Evolutionary conservation across 2,329 filamentous ascomycete genomes (phyloP).

Genomic region (Acarospora socialis): DNA sequence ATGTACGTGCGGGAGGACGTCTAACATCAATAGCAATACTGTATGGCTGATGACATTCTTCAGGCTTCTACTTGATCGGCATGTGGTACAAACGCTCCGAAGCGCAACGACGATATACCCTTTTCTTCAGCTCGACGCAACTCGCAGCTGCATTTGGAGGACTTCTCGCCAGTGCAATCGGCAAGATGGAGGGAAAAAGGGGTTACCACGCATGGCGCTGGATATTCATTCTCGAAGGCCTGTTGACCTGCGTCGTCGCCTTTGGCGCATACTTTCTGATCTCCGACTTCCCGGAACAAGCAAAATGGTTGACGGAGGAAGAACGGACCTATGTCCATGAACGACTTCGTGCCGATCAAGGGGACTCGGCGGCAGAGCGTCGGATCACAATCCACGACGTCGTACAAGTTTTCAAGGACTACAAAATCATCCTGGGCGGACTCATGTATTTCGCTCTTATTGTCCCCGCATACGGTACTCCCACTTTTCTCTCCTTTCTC

Average conservation of each 20-base stretch:
- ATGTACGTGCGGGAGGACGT: conserved; percentile 28
- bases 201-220: conserved; percentile 44
- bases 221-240: conserved; percentile 48
- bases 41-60: neutral
- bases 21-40: conserved; percentile 2
- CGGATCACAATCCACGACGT: conserved; percentile 47
- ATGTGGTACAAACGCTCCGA: conserved; percentile 86
- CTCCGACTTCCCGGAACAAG: conserved; percentile 60
- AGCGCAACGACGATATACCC: conserved; percentile 79
- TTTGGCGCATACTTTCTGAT: conserved; percentile 54
- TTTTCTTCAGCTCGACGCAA: conserved; percentile 71
- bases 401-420: conserved; percentile 53
- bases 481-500: neutral
- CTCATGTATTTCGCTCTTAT: conserved; percentile 74
- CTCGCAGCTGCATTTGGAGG: conserved; percentile 50
- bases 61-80: conserved; percentile 49
- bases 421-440: conserved; percentile 56
- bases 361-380: conserved; percentile 48
- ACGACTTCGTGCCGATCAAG: conserved; percentile 54
- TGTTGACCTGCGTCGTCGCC: conserved; percentile 47
- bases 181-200: conserved; percentile 39
- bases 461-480: conserved; percentile 53
- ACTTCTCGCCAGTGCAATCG: conserved; percentile 44
- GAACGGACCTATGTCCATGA: conserved; percentile 53
- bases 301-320: conserved; percentile 56